phyloP scores from a whole-genome alignment of 2,329 filamentous ascomycete genomes.

The Venturia oleaginea region DNA sequence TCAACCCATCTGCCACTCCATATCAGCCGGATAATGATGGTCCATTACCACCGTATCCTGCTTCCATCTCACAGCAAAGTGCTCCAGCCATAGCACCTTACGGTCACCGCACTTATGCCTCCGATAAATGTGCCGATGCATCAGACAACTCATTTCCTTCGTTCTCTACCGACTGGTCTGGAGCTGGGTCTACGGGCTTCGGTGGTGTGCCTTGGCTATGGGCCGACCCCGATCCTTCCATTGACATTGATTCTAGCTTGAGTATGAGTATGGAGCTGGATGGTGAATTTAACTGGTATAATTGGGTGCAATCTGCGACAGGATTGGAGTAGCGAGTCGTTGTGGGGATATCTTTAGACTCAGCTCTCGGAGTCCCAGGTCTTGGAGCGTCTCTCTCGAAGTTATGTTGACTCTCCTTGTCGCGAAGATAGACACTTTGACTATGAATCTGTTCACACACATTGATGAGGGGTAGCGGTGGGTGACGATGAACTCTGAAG shows the following conservation, averaged over 20 bases:
- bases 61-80: background rate
- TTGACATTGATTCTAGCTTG: constrained; percentile 13
- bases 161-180: constrained; percentile 16
- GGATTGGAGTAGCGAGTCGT: constrained; percentile 17
- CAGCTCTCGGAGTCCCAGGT: too few species aligned
- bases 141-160: constrained; percentile 14
- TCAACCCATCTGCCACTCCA: background rate
- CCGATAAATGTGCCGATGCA: background rate
- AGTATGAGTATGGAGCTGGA: constrained; percentile 23
- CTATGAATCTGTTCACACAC: too few species aligned
- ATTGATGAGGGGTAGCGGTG: too few species aligned
- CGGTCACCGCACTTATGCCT: too few species aligned
- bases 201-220: constrained; percentile 21
- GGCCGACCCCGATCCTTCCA: constrained; percentile 16
- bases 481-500: too few species aligned
- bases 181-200: constrained; percentile 15
- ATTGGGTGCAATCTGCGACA: constrained; percentile 31
- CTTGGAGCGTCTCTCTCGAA: too few species aligned
- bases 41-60: background rate
- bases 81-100: background rate
- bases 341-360: too few species aligned
- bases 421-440: too few species aligned
- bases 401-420: too few species aligned
- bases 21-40: background rate
- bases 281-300: constrained; percentile 29